A percentile compares a stretch with the other conserved stretches of the same genome.
phyloP scores from a whole-genome alignment of 192 early-diverging fungal species.

The Neocallimastix lanati region DNA sequence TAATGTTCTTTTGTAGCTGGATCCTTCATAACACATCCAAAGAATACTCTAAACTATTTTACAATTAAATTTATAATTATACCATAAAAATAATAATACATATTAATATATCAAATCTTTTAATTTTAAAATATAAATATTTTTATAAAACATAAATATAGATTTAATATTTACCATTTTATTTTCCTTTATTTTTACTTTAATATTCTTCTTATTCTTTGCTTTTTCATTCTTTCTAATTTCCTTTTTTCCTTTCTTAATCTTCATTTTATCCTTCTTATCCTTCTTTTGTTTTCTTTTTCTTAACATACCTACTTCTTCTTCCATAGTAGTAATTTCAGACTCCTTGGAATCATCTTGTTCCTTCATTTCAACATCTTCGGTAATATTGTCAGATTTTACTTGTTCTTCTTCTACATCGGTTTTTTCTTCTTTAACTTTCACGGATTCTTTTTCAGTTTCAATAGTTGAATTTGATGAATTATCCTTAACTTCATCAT shows the following conservation, averaged over 20 bases:
- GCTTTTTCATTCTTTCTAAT: not conserved
- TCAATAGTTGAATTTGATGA: not conserved
- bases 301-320: not conserved
- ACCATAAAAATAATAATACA: no score
- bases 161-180: not conserved
- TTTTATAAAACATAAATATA: no score
- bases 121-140: no score
- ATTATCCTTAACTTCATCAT: no score
- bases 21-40: not conserved
- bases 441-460: not conserved
- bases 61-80: no score
- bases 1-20: no score
- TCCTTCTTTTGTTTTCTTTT: not conserved
- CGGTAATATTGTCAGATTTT: not conserved
- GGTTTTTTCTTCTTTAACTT: not conserved
- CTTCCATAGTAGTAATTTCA: not conserved
- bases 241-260: not conserved
- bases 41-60: not conserved
- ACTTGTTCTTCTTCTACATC: not conserved
- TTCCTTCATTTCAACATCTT: not conserved
- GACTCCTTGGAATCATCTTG: not conserved
- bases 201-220: not conserved
- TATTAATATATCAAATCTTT: no score
- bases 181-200: not conserved
- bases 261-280: not conserved